Percentiles rank a stretch among this genome's conserved stretches.
Conservation (phyloP, 2,329 filamentous ascomycete genomes). For the Diaporthe nobilis region DNA sequence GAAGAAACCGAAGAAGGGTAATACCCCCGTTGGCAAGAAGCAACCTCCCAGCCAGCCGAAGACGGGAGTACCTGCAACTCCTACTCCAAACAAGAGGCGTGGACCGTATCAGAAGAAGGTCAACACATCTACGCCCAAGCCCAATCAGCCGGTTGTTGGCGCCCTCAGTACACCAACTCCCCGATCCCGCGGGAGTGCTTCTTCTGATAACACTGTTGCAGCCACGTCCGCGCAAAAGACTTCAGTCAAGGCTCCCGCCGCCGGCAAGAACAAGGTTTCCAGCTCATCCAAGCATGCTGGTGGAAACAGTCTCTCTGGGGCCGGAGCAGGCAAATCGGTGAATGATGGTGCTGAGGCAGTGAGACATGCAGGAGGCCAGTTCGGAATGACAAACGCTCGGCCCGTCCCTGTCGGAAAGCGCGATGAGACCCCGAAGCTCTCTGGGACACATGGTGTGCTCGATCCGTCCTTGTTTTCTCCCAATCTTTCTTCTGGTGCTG, state of each 20-base stretch:
- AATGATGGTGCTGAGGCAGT: neutral
- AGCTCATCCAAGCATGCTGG: too few relatives aligned
- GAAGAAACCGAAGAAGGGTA: constrained; percentile 10
- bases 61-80: neutral
- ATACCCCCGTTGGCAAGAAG: neutral
- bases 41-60: neutral
- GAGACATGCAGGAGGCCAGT: neutral
- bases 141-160: neutral
- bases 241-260: neutral
- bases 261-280: neutral
- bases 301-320: neutral
- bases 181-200: neutral
- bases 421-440: neutral
- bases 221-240: neutral
- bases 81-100: constrained; percentile 12
- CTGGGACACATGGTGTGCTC: too few relatives aligned
- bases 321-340: neutral
- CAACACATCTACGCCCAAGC: neutral
- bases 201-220: neutral
- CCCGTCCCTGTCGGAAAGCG: neutral
- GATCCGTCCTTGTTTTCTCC: neutral
- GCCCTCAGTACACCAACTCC: neutral
- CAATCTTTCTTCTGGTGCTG: neutral
- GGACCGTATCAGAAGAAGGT: neutral
- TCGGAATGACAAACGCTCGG: neutral